phyloP scores from a whole-genome alignment of 306 rosid genomes.

The Canavalia gladiata region DNA sequence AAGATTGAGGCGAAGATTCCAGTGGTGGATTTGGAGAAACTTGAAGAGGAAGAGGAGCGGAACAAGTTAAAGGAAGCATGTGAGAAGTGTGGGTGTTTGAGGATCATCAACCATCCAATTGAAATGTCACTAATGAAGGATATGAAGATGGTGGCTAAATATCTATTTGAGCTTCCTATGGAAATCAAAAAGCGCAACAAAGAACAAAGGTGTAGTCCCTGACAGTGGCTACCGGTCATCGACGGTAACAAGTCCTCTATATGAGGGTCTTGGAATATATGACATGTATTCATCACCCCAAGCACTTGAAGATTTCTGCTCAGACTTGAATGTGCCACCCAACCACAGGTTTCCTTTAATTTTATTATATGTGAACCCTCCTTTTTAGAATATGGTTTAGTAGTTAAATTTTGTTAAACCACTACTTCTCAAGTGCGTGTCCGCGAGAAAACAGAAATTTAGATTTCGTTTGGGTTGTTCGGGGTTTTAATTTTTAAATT shows the following conservation, averaged over 20 bases:
- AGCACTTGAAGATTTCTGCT: constrained; percentile 47
- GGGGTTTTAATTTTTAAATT: too few relatives aligned
- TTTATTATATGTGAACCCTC: too few relatives aligned
- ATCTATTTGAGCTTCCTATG: constrained; percentile 54
- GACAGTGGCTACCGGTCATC: constrained; percentile 58
- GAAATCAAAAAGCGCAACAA: constrained; percentile 62
- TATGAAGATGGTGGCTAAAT: constrained; percentile 54
- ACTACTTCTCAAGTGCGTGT: too few relatives aligned
- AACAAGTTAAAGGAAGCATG: constrained; percentile 60
- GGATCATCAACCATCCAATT: constrained; percentile 58
- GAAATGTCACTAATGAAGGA: constrained; percentile 52
- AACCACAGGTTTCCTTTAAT: constrained; percentile 43
- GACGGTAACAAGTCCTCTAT: constrained; percentile 29
- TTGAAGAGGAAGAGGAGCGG: constrained; percentile 35
- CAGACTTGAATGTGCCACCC: constrained; percentile 47
- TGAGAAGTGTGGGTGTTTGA: constrained; percentile 61
- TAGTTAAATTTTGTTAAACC: too few relatives aligned
- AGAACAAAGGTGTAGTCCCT: constrained; percentile 41
- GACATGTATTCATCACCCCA: constrained; percentile 43
- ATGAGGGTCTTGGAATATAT: constrained; percentile 58
- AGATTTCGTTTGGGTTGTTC: too few relatives aligned
- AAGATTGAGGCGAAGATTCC: neutral
- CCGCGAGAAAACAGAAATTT: too few relatives aligned
- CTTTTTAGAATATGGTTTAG: too few relatives aligned
- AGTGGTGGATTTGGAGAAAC: constrained; percentile 48